Evolutionary conservation across 441 rosid genomes (phyloP).

Genomic region (Bocquillonia castaneifolia): DNA sequence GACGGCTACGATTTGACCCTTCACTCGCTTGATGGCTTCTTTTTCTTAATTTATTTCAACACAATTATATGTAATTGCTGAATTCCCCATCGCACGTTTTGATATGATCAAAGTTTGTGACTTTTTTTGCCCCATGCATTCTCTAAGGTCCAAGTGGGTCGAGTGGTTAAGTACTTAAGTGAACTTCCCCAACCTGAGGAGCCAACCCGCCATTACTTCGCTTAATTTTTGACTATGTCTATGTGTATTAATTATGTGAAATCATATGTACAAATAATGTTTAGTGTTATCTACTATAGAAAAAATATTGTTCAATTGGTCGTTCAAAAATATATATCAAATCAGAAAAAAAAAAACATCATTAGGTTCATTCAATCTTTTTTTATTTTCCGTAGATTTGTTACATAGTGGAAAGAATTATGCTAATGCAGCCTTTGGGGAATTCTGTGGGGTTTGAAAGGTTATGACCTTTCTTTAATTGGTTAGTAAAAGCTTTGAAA

Average conservation of each 20-base stretch:
- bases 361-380: not conserved
- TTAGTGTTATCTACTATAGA: too few relatives aligned
- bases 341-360: too few relatives aligned
- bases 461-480: conserved; percentile 34
- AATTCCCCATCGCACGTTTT: conserved; percentile 5
- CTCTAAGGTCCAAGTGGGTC: conserved; percentile 11
- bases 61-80: not conserved
- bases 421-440: conserved; percentile 3
- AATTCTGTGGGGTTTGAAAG: conserved; percentile 32
- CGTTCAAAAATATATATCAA: too few relatives aligned
- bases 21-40: not conserved
- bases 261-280: too few relatives aligned
- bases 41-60: conserved; percentile 3
- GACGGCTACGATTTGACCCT: conserved; percentile 12
- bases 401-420: too few relatives aligned
- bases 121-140: conserved; percentile 5
- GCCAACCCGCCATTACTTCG: conserved; percentile 33
- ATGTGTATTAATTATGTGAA: too few relatives aligned
- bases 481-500: conserved; percentile 28
- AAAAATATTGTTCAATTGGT: too few relatives aligned
- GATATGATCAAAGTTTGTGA: not conserved
- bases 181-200: conserved; percentile 45
- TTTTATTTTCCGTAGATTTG: too few relatives aligned
- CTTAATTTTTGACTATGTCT: conserved; percentile 2
- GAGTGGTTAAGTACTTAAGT: not conserved